These are phyloP conservation scores for Lachancea quebecensis DNA, from an alignment of 805 yeast genomes.

Conservation along the genomic window DNA sequence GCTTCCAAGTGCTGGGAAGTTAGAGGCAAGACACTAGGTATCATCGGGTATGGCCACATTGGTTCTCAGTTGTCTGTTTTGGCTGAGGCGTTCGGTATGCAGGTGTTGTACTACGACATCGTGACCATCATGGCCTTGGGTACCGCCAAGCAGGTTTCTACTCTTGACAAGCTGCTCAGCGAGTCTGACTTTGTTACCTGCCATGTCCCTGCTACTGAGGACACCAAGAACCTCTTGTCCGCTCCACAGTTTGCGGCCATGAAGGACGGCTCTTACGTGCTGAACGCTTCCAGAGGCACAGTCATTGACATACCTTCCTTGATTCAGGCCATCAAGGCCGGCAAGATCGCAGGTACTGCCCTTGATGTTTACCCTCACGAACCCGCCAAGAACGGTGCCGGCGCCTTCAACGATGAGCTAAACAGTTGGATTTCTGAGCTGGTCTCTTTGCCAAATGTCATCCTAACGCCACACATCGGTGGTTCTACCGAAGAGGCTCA, in stretches of 20 bases:
- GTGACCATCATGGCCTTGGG: conserved; percentile 93
- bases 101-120: conserved; percentile 88
- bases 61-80: conserved; percentile 94
- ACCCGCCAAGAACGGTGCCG: conserved; percentile 94
- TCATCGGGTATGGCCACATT: conserved; percentile 96
- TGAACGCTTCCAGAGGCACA: conserved; percentile 96
- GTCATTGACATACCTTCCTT: conserved; percentile 95
- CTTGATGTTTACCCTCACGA: conserved; percentile 94
- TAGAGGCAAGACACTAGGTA: conserved; percentile 96
- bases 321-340: conserved; percentile 82
- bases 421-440: conserved; percentile 83
- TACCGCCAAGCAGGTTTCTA: conserved; percentile 85
- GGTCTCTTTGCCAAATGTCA: conserved; percentile 74
- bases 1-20: conserved; percentile 96
- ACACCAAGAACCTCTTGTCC: conserved; percentile 84
- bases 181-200: conserved; percentile 83
- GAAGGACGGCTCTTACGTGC: conserved; percentile 92
- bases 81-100: conserved; percentile 98
- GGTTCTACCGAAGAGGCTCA: conserved; percentile 99
- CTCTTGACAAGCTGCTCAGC: conserved; percentile 74
- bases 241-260: conserved; percentile 89
- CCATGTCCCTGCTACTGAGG: conserved; percentile 93
- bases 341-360: conserved; percentile 95
- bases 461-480: conserved; percentile 96
- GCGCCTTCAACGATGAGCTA: conserved; percentile 61